Evolutionary conservation across 495 filamentous ascomycete species (phyloP).

Genomic region (Aspergillus bridgeri): DNA sequence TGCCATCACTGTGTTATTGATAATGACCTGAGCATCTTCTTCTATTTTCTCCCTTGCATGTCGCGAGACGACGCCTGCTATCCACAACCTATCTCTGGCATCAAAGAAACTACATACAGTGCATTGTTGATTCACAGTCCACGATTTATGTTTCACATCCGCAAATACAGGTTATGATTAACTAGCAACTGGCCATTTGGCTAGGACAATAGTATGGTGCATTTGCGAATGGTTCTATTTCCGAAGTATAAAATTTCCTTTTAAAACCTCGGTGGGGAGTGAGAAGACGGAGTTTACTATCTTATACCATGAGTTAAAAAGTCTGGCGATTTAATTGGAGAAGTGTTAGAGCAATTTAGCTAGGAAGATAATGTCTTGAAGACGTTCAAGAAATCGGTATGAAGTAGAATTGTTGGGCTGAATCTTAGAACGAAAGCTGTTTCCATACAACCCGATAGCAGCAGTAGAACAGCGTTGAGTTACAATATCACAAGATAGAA

Average conservation of each 20-base stretch:
- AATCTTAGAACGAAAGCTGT: neutral
- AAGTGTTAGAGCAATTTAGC: neutral
- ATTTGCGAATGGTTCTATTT: neutral
- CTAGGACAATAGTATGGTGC: constrained; percentile 7
- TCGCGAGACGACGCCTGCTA: constrained; percentile 25
- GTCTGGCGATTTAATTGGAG: neutral
- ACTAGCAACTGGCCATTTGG: constrained; percentile 2
- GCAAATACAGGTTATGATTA: constrained; percentile 18
- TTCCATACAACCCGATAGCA: neutral
- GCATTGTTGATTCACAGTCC: constrained; percentile 10
- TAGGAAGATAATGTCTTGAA: neutral
- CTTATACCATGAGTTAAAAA: neutral
- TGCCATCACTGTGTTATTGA: constrained; percentile 33
- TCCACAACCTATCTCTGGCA: constrained; percentile 17
- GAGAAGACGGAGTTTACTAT: neutral
- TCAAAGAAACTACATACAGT: constrained; percentile 13
- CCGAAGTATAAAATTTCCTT: neutral
- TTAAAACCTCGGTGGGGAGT: neutral
- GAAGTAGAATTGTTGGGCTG: neutral
- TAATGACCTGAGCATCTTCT: constrained; percentile 32
- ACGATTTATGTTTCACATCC: constrained; percentile 11
- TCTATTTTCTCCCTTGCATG: constrained; percentile 22
- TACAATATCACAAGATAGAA: neutral
- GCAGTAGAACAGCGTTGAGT: neutral
- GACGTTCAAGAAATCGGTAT: neutral